Percentiles rank a stretch among this genome's conserved stretches.
These are phyloP conservation scores for Phoma herbarum DNA, from an alignment of 2,329 filamentous ascomycete species.

Conservation along the genomic window DNA sequence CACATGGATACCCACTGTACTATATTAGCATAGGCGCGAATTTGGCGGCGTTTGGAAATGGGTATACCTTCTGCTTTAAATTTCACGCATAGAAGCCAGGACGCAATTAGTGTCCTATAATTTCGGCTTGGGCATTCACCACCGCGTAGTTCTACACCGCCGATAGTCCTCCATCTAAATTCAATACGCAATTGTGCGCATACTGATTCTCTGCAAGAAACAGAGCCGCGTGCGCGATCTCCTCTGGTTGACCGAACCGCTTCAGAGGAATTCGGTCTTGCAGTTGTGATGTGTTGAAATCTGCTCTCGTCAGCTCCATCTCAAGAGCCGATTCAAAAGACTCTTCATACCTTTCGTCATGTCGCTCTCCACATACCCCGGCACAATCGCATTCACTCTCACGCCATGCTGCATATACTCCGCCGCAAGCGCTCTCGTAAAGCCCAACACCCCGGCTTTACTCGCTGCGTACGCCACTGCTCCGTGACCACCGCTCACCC, in stretches of 20 bases:
- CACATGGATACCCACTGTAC: conserved; percentile 19
- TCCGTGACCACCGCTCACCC: conserved; percentile 72
- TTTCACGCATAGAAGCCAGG: conserved; percentile 4
- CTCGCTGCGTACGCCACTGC: conserved; percentile 78
- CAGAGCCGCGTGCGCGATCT: conserved; percentile 82
- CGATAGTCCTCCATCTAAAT: conserved; percentile 84
- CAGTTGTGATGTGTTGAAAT: conserved; percentile 45
- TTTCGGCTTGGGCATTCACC: background rate
- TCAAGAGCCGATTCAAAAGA: background rate
- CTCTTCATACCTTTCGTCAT: conserved; percentile 74
- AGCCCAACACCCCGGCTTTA: conserved; percentile 79
- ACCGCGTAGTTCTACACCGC: conserved; percentile 54
- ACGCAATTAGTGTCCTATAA: background rate
- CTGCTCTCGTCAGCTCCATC: conserved; percentile 37
- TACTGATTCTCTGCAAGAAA: conserved; percentile 82
- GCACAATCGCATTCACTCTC: conserved; percentile 81
- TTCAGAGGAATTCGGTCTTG: conserved; percentile 66
- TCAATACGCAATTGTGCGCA: conserved; percentile 86
- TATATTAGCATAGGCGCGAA: conserved; percentile 24
- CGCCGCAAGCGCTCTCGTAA: conserved; percentile 72
- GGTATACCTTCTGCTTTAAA: conserved; percentile 27
- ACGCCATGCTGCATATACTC: conserved; percentile 70
- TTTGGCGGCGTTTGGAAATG: conserved; percentile 24
- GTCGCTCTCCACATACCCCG: conserved; percentile 81
- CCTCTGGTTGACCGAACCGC: conserved; percentile 72